Conservation (phyloP, 2,329 filamentous ascomycete genomes). For the Orbilia quercus region DNA sequence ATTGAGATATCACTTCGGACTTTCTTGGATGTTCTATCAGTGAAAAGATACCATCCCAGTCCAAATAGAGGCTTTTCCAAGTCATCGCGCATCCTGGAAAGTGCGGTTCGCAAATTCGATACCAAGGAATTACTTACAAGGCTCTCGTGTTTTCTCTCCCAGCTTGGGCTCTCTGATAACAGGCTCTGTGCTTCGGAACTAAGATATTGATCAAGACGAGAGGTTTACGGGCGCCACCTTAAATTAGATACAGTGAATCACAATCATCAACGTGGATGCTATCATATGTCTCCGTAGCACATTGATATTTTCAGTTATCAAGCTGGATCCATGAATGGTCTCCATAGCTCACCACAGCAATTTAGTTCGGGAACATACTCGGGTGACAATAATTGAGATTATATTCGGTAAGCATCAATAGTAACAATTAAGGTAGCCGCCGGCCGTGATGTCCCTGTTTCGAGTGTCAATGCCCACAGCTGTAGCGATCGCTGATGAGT, state of each 20-base stretch:
- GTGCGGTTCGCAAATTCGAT: background rate
- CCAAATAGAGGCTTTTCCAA: constrained; percentile 9
- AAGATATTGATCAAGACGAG: no score
- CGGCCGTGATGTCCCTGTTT: constrained; percentile 11
- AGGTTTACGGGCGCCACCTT: no score
- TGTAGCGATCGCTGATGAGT: constrained; percentile 15
- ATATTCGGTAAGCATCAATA: background rate
- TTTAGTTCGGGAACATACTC: constrained; percentile 28
- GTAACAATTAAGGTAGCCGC: background rate
- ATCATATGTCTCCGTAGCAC: constrained; percentile 3
- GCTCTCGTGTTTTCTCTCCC: background rate
- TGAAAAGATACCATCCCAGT: background rate
- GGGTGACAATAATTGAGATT: constrained; percentile 1
- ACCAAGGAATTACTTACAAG: background rate
- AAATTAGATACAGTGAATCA: background rate
- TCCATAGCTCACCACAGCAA: no score
- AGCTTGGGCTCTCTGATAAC: no score
- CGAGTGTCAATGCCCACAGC: constrained; percentile 9
- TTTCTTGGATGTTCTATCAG: constrained; percentile 5
- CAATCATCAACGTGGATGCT: background rate
- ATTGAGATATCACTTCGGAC: constrained; percentile 23
- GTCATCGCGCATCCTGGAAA: background rate
- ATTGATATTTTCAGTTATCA: background rate
- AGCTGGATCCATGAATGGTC: no score
- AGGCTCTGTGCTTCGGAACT: no score